Percentiles rank a stretch among this genome's conserved stretches.
Conservation (phyloP, 805 yeast genomes). For the Yamadazyma paraphyllophila region DNA sequence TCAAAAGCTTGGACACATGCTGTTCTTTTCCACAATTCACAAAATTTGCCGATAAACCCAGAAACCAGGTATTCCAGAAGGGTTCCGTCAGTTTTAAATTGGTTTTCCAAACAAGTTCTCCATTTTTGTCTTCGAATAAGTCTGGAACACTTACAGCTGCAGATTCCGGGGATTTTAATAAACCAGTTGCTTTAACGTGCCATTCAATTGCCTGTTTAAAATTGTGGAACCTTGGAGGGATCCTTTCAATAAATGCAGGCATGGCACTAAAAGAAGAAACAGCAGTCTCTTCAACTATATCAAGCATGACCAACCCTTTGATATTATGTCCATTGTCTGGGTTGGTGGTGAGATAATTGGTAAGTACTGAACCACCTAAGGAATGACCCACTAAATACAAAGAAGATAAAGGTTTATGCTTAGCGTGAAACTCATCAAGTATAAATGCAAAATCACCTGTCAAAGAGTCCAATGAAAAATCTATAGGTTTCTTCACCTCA, state of each 20-base stretch:
- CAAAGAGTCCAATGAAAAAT: conserved; percentile 49
- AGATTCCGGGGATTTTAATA: conserved; percentile 56
- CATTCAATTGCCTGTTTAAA: conserved; percentile 69
- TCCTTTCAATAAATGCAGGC: conserved; percentile 58
- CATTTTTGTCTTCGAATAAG: conserved; percentile 36
- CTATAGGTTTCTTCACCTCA: conserved; percentile 10
- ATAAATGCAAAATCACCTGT: conserved; percentile 57
- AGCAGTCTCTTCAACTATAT: conserved; percentile 94
- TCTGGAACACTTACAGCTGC: conserved; percentile 82
- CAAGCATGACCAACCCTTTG: conserved; percentile 75
- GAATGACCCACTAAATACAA: conserved; percentile 83
- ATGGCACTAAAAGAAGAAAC: conserved; percentile 64
- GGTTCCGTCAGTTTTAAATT: conserved; percentile 59
- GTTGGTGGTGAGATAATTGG: conserved; percentile 43
- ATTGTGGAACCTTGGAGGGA: conserved; percentile 61
- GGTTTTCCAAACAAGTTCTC: conserved; percentile 54
- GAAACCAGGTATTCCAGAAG: conserved; percentile 86
- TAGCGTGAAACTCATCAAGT: conserved; percentile 33
- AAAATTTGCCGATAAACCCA: conserved; percentile 55
- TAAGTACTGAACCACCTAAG: conserved; percentile 82
- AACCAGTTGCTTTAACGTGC: conserved; percentile 57
- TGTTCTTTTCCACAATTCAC: conserved; percentile 32
- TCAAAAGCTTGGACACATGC: conserved; percentile 58
- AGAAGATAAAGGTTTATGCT: conserved; percentile 19
- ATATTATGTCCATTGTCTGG: conserved; percentile 27